Evolutionary conservation across 2,329 filamentous ascomycete species (phyloP).

Genomic region (Sordariomycetes sp.): DNA sequence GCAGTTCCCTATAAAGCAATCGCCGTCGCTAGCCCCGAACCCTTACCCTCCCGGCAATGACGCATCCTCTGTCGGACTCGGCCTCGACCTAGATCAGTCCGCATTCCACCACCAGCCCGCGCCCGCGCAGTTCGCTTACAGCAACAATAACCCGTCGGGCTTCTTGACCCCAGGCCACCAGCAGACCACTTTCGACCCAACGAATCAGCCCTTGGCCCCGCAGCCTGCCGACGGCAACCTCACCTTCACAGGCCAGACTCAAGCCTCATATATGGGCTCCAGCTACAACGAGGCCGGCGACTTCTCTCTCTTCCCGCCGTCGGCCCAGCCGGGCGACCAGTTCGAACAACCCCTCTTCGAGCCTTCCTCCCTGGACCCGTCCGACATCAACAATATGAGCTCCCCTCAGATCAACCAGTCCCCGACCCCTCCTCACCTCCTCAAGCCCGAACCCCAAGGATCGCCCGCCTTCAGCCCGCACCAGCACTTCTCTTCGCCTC

Average conservation of each 20-base stretch:
- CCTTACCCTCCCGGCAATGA: constrained; percentile 39
- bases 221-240: constrained; percentile 25
- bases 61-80: constrained; percentile 34
- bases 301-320: constrained; percentile 53
- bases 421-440: constrained; percentile 43
- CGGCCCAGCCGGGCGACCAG: constrained; percentile 40
- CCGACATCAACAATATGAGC: constrained; percentile 39
- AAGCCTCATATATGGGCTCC: constrained; percentile 37
- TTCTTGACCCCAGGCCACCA: constrained; percentile 17
- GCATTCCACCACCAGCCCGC: constrained; percentile 26
- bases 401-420: constrained; percentile 45
- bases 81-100: constrained; percentile 46
- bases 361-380: constrained; percentile 24
- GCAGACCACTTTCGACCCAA: constrained; percentile 27
- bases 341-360: constrained; percentile 54
- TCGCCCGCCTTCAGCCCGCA: constrained; percentile 46
- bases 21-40: constrained; percentile 52
- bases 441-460: constrained; percentile 36
- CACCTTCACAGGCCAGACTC: constrained; percentile 29
- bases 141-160: constrained; percentile 8
- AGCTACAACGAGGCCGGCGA: constrained; percentile 23
- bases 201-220: constrained; percentile 29
- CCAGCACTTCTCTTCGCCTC: constrained; percentile 41
- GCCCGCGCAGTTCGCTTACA: constrained; percentile 7
- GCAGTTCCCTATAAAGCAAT: constrained; percentile 57